A percentile compares a stretch with the other conserved stretches of the same genome.
These are phyloP conservation scores for Yamadazyma olivae DNA, from an alignment of 805 yeast species.

Conservation along the genomic window DNA sequence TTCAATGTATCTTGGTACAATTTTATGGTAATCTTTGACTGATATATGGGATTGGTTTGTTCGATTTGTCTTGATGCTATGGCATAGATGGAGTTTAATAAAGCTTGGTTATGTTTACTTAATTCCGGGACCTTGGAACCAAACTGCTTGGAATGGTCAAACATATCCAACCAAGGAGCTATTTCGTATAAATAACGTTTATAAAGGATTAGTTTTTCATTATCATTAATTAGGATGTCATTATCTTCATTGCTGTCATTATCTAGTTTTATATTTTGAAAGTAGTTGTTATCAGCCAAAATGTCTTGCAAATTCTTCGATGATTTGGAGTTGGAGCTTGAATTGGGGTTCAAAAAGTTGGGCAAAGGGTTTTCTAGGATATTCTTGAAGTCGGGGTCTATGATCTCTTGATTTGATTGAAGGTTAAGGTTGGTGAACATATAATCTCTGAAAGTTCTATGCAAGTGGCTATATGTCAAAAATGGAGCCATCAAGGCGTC, in stretches of 20 bases:
- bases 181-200: constrained; percentile 34
- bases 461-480: constrained; percentile 22
- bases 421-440: constrained; percentile 33
- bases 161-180: constrained; percentile 40
- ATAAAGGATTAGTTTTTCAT: constrained; percentile 26
- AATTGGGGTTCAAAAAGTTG: constrained; percentile 1
- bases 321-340: neutral
- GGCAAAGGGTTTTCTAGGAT: constrained; percentile 12
- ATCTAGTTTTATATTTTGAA: neutral
- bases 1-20: constrained; percentile 32
- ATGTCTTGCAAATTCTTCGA: constrained; percentile 4
- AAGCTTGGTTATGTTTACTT: constrained; percentile 10
- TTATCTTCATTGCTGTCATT: neutral
- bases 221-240: constrained; percentile 4
- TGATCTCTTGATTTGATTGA: constrained; percentile 5
- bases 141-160: constrained; percentile 30
- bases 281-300: constrained; percentile 1
- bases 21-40: constrained; percentile 21
- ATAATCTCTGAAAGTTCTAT: constrained; percentile 33
- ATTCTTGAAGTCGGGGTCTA: constrained; percentile 11
- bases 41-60: constrained; percentile 20
- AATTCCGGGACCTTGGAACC: constrained; percentile 17
- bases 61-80: constrained; percentile 31
- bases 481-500: constrained; percentile 13
- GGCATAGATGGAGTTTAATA: constrained; percentile 27